Evolutionary conservation across 192 early-diverging fungal genomes (phyloP), one percentile per base, ranked within the genome.

Genomic region (Coemansia sp.): DNA sequence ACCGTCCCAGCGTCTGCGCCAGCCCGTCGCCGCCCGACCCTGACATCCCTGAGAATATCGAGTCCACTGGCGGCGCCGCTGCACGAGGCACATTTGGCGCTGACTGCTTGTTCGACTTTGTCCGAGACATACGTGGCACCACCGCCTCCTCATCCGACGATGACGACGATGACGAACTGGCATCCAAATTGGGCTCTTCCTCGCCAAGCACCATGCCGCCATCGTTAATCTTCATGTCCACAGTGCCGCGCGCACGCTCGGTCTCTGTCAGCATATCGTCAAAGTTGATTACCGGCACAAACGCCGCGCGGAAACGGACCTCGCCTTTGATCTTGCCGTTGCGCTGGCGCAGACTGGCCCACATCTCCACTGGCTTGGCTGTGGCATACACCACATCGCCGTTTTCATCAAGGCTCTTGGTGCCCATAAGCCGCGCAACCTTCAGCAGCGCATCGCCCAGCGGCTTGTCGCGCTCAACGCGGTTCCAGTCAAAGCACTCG

Each of bases 401-500:
- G 15, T 62, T 22, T 37, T 83, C 76, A 52, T 75, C 70, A 14
- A 17, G 44, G 7, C 53, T 59, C 36, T 51, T 42, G 22, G 37
- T 65, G 54, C 87, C 82, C 46, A 91, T 54, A 37, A 88, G 82
- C 20, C 68, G 64, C 50, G 80, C 85, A 44, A 91, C 79, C 40
- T 84, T 63, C 15, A 93, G 78, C 47, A 81, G 72, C 2, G 86
- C 78, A 49, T 83, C 83, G 53, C 97, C 95, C 42, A 98, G 77
- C n/a, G 84, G 81, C 66, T 90, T 91, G 65, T 98, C 91, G 70
- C 91, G 92, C 52, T 86, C 81, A 3, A 94, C 71, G 50, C 92
- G 87, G 72, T 97, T 95, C 80, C 77, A 96, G 68, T 98, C 97
- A 78, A 88, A 91, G 36, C 90, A 81, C 55, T 93, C 90, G 20